These are phyloP conservation scores for Lentinus tigrinus DNA, from an alignment of 768 basidiomycete genomes.

Conservation along the genomic window DNA sequence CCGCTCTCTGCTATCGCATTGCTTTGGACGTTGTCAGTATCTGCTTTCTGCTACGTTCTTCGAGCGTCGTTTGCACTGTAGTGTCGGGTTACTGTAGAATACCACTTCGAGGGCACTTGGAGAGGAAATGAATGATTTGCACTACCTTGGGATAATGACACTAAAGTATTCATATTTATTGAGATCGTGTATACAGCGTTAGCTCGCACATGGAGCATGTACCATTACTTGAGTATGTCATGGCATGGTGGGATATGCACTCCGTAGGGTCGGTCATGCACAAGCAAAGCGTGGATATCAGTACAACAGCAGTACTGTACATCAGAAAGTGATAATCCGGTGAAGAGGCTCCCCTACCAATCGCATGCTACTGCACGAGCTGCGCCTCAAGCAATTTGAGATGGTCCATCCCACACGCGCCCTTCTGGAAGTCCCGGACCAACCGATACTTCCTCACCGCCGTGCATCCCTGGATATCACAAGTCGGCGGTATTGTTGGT, in stretches of 20 bases:
- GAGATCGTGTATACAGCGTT: not conserved
- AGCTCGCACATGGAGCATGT: not conserved
- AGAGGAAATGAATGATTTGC: conserved; percentile 1
- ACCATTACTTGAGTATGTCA: not conserved
- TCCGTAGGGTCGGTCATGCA: not conserved
- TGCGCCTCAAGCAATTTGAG: conserved; percentile 52
- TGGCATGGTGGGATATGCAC: not conserved
- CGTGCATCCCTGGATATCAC: conserved; percentile 60
- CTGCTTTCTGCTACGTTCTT: conserved; percentile 3
- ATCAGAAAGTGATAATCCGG: not conserved
- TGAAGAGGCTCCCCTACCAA: not conserved
- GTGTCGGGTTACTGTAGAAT: not conserved
- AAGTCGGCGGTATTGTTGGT: conserved; percentile 27
- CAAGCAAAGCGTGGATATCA: not conserved
- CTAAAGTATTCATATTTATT: conserved; percentile 14
- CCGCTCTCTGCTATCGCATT: not conserved
- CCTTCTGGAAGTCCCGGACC: conserved; percentile 58
- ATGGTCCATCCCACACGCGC: conserved; percentile 69
- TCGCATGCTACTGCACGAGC: not conserved
- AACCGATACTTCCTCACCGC: conserved; percentile 61
- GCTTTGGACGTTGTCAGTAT: not conserved
- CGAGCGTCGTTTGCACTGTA: not conserved
- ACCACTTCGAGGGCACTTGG: not conserved
- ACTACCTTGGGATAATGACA: not conserved
- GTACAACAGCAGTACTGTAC: not conserved